These are phyloP conservation scores for Gaultheria prostrata DNA, from an alignment of 148 eudicot genomes.

Conservation along the genomic window DNA sequence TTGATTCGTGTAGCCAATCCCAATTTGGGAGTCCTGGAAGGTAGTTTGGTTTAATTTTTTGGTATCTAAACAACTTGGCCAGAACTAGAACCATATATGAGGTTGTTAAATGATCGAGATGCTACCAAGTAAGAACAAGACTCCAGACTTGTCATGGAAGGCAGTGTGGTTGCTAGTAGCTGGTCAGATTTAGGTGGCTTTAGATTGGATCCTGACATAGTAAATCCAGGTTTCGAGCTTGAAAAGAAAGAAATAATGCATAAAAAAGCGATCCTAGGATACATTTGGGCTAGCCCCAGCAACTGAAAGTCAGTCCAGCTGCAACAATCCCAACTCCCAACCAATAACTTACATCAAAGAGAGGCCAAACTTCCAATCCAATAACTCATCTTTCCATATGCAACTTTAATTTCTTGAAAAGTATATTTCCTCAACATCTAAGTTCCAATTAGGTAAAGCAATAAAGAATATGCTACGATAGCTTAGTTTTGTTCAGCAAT, in stretches of 20 bases:
- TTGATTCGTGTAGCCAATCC: background rate
- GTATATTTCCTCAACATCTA: background rate
- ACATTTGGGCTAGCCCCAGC: background rate
- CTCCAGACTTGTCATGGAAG: background rate
- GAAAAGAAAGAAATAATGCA: background rate
- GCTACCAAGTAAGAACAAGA: background rate
- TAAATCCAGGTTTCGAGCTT: background rate
- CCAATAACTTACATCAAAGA: conserved; percentile 5
- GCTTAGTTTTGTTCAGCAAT: background rate
- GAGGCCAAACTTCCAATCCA: conserved; percentile 6
- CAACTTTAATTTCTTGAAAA: background rate
- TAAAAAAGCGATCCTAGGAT: background rate
- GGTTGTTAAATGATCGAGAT: background rate
- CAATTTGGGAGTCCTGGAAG: background rate
- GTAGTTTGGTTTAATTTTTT: background rate
- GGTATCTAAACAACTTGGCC: background rate
- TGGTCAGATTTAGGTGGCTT: background rate
- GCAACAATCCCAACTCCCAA: background rate
- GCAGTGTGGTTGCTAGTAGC: background rate
- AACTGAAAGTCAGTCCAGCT: background rate
- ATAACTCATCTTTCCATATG: background rate
- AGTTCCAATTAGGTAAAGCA: background rate
- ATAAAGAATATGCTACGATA: background rate
- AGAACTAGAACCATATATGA: background rate
- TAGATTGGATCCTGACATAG: background rate